Percentiles rank a stretch among this genome's conserved stretches.
These are phyloP conservation scores for Trichoderma sp. DNA, from an alignment of 2,329 filamentous ascomycete species.

Conservation along the genomic window DNA sequence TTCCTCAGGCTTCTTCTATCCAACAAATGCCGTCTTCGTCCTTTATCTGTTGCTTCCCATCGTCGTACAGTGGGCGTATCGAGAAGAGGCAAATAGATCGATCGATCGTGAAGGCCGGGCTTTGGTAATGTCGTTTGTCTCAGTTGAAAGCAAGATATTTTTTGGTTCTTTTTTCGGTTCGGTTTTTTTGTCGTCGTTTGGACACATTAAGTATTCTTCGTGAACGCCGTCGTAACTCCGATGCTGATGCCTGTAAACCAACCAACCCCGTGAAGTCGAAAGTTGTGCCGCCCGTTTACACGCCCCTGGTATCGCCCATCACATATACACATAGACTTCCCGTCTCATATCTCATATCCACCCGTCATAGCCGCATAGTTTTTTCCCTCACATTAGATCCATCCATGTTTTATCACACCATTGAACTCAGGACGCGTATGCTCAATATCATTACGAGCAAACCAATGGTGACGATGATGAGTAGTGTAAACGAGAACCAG, in stretches of 20 bases:
- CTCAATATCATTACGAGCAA: slow-evolving; percentile 95
- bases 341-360: slow-evolving; percentile 14
- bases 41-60: neutral
- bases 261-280: slow-evolving; percentile 17
- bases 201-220: slow-evolving; percentile 20
- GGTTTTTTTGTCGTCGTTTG: neutral
- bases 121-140: neutral
- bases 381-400: neutral
- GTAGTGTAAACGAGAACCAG: slow-evolving; percentile 92
- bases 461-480: slow-evolving; percentile 95
- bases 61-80: neutral
- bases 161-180: neutral
- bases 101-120: neutral
- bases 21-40: neutral
- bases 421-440: slow-evolving; percentile 73
- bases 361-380: neutral
- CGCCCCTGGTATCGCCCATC: slow-evolving; percentile 19
- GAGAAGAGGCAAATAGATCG: neutral
- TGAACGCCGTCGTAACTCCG: slow-evolving; percentile 34
- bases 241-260: slow-evolving; percentile 34
- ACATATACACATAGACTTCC: slow-evolving; percentile 26
- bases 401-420: slow-evolving; percentile 39
- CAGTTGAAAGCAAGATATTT: neutral
- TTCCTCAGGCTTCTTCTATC: neutral
- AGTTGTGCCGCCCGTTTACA: slow-evolving; percentile 20